phyloP scores from a whole-genome alignment of 2,329 filamentous ascomycete genomes.

The Capronia coronata region DNA sequence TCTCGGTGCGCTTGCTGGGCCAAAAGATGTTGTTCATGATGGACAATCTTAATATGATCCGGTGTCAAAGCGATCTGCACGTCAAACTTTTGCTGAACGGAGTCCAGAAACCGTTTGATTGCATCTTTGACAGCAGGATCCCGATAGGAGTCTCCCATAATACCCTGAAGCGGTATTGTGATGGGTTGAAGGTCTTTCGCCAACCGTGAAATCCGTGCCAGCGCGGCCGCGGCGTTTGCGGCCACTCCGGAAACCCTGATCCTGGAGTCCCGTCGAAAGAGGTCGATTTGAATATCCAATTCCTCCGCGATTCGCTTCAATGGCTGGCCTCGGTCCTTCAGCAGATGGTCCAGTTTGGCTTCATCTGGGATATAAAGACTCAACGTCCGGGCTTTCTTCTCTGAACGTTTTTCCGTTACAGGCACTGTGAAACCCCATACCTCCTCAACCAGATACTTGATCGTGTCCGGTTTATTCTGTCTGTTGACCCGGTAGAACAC shows the following conservation, averaged over 20 bases:
- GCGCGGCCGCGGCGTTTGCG: conserved; percentile 2
- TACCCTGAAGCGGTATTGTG: neutral
- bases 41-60: conserved; percentile 9
- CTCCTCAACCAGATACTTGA: conserved; percentile 16
- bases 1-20: conserved; percentile 18
- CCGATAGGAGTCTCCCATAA: neutral
- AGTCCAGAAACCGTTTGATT: conserved; percentile 10
- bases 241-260: conserved; percentile 7
- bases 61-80: conserved; percentile 9
- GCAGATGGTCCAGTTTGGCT: conserved; percentile 11
- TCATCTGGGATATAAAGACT: conserved; percentile 6
- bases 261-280: conserved; percentile 5
- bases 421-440: conserved; percentile 19
- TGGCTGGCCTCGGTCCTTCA: conserved; percentile 9
- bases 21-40: conserved; percentile 1
- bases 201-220: conserved; percentile 2
- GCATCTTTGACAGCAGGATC: conserved; percentile 6
- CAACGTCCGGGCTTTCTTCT: conserved; percentile 1
- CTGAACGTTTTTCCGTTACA: neutral
- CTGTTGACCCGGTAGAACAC: neutral
- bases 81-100: conserved; percentile 15
- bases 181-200: conserved; percentile 8
- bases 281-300: conserved; percentile 11
- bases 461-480: conserved; percentile 4
- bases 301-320: conserved; percentile 17